Evolutionary conservation across 805 yeast species (phyloP).

Genomic region (Ascoidea rubescens): DNA sequence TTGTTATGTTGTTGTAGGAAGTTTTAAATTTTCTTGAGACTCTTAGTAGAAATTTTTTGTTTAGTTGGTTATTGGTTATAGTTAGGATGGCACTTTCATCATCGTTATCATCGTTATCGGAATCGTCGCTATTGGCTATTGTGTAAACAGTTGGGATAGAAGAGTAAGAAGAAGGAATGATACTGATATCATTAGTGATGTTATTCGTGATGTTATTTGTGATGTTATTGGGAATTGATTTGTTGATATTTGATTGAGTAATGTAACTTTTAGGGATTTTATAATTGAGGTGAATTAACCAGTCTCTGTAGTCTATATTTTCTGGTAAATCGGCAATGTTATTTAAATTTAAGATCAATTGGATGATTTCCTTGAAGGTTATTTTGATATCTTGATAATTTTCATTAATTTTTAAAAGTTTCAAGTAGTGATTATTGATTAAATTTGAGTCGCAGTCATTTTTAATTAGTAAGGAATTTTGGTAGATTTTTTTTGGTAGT

Average conservation of each 20-base stretch:
- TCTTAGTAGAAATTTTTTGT: constrained; percentile 29
- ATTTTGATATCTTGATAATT: constrained; percentile 48
- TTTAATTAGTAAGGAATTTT: constrained; percentile 19
- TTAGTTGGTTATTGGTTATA: constrained; percentile 19
- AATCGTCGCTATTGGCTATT: not conserved
- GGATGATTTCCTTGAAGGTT: constrained; percentile 38
- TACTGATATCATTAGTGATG: too few species aligned
- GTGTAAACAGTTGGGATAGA: too few species aligned
- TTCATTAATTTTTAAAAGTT: constrained; percentile 46
- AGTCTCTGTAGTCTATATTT: constrained; percentile 25
- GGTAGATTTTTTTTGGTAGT: constrained; percentile 34
- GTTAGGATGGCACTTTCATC: not conserved
- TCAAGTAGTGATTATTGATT: constrained; percentile 26
- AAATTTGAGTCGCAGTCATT: constrained; percentile 22
- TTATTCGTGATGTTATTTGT: too few species aligned
- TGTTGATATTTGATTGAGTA: too few species aligned
- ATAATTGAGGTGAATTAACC: constrained; percentile 48
- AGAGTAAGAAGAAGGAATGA: too few species aligned
- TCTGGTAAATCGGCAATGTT: constrained; percentile 4
- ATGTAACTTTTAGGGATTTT: constrained; percentile 21
- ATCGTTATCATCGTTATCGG: not conserved
- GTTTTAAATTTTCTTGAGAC: constrained; percentile 38
- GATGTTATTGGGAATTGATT: not conserved
- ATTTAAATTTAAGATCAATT: constrained; percentile 4
- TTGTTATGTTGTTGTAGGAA: constrained; percentile 35